Evolutionary conservation across 305 asterid species (phyloP), one percentile per base, ranked within the genome.

Genomic region (Fraxinus ornus): DNA sequence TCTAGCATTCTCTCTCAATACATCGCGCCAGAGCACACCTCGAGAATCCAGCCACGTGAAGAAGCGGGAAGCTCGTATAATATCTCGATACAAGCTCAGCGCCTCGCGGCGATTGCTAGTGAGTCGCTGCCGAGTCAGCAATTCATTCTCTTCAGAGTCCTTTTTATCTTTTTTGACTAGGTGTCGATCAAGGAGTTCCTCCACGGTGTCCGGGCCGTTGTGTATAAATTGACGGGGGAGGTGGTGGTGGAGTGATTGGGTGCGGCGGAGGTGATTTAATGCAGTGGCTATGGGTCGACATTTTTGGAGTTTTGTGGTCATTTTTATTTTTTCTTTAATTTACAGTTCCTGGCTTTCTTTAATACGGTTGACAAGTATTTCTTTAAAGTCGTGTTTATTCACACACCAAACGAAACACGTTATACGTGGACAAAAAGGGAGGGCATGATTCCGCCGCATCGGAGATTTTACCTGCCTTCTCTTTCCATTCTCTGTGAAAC

Each of bases 31-130:
- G 21, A 90, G 83, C 5, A 89, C 83, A 21, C 99, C 98, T 44
- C 90, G 90, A 5, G 99, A 88, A 83, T 95, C 95, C 3, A 91
- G 87, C 99, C 99, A 95, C 88, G 81, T 77, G 90, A 95, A 95
- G 90, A 89, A 95, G 47, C 98, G 91, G 60, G 94, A 92, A 0
- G 97, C 97, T 4, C 99, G 90, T 79, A 93, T 85, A 80, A 95
- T 90, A 82, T 94, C 99, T 6, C 99, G 88, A 88, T 95, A 95
- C 39, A 94, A 91, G 68, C 93, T 88, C 87, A 95, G 81, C 3
- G 94, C 98, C 88, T 95, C 99, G 17, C 99, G 95, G n/a, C 93
- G 94, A 26, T 93, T 88, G 90, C 93, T 91, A 79, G 95, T 93
- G 88, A 95, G 95, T 41, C 92, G 91, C 62, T 85, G 96, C 82